Percentiles rank a stretch among this genome's conserved stretches.
phyloP scores from a whole-genome alignment of 345 rosid genomes.

The Citrus inodora region DNA sequence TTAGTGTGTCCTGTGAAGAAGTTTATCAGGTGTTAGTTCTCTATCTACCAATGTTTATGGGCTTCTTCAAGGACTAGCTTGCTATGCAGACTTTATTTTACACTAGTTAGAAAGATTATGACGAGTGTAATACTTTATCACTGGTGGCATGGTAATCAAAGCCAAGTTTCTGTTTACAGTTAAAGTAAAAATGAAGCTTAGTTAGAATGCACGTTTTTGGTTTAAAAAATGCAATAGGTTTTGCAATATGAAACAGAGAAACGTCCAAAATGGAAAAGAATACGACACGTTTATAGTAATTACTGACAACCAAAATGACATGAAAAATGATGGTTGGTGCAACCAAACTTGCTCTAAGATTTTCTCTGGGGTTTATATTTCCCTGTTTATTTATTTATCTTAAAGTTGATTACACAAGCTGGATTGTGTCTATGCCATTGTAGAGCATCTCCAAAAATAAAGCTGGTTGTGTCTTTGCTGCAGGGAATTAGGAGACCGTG shows the following conservation, averaged over 20 bases:
- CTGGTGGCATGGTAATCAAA: background rate
- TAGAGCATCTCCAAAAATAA: background rate
- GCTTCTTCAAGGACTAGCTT: background rate
- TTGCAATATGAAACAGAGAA: background rate
- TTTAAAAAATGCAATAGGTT: background rate
- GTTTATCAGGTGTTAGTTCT: background rate
- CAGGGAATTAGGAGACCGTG: slow-evolving; percentile 99
- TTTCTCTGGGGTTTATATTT: background rate
- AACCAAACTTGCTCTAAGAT: background rate
- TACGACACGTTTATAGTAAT: background rate
- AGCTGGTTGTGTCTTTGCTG: slow-evolving; percentile 11
- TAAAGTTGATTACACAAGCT: background rate
- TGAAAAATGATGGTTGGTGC: background rate
- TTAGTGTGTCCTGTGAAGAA: background rate
- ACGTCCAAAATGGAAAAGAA: background rate
- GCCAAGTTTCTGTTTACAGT: background rate
- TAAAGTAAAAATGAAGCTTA: background rate
- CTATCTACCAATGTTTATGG: background rate
- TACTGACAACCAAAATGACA: background rate
- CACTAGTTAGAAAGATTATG: background rate
- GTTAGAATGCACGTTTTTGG: background rate
- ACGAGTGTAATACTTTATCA: background rate
- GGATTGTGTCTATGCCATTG: background rate
- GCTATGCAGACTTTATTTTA: slow-evolving; percentile 6
- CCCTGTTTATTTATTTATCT: background rate